Conservation (phyloP, 495 filamentous ascomycete species). For the Elasticomyces elasticus region DNA sequence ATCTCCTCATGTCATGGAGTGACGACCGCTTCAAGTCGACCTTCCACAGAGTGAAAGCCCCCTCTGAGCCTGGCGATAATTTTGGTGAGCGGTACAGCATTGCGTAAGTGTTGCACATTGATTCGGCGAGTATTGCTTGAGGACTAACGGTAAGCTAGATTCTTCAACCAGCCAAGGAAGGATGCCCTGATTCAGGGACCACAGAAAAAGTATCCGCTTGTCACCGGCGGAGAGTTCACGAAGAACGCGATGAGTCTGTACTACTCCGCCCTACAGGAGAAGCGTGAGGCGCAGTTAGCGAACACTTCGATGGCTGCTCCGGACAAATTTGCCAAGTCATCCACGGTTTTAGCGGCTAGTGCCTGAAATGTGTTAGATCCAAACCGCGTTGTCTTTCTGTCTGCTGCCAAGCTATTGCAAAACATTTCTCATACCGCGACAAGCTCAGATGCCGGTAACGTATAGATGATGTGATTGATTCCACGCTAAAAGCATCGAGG, state of each 20-base stretch:
- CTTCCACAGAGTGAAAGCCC: conserved; percentile 52
- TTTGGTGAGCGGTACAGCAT: conserved; percentile 52
- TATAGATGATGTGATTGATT: too few relatives aligned
- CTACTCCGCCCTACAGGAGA: too few relatives aligned
- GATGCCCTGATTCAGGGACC: conserved; percentile 43
- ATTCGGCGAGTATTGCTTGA: conserved; percentile 59
- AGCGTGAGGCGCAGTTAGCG: too few relatives aligned
- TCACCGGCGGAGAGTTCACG: conserved; percentile 50
- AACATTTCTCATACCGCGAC: too few relatives aligned
- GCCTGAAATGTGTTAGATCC: too few relatives aligned
- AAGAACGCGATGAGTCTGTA: conserved; percentile 40
- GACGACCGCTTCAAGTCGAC: conserved; percentile 59
- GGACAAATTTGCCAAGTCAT: too few relatives aligned
- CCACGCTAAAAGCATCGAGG: too few relatives aligned
- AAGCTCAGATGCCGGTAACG: too few relatives aligned
- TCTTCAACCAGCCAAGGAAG: not conserved
- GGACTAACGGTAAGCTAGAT: conserved; percentile 38
- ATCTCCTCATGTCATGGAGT: conserved; percentile 59
- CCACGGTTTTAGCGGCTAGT: too few relatives aligned
- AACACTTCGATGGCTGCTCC: too few relatives aligned
- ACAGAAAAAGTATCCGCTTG: conserved; percentile 47
- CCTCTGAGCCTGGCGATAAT: conserved; percentile 41
- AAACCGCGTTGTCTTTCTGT: too few relatives aligned
- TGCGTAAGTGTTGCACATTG: conserved; percentile 31
- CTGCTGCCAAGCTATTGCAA: too few relatives aligned